Percentiles rank a stretch among this genome's conserved stretches.
Conservation (phyloP, 129 eudicot genomes). For the Chrysanthemum seticuspe region DNA sequence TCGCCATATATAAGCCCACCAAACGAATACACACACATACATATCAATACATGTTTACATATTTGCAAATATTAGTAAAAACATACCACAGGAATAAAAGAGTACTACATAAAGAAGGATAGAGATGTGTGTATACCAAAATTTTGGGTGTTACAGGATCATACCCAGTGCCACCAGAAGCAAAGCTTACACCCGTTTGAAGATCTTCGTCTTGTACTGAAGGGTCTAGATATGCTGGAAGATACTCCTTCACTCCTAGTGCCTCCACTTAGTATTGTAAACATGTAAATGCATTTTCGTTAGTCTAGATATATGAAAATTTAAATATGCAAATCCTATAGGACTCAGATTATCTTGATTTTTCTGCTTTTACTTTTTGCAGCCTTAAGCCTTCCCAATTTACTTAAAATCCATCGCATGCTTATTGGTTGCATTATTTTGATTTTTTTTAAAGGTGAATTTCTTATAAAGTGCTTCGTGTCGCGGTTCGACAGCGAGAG, state of each 20-base stretch:
- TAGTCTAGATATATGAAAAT: no score
- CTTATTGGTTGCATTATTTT: no score
- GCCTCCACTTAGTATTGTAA: constrained; percentile 43
- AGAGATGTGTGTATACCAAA: constrained; percentile 26
- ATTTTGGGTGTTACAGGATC: constrained; percentile 57
- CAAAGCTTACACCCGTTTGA: constrained; percentile 26
- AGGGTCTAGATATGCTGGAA: constrained; percentile 68
- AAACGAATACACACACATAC: not conserved
- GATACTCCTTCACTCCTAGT: constrained; percentile 51
- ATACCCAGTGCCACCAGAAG: constrained; percentile 56
- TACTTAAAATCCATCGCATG: no score
- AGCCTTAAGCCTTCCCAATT: no score
- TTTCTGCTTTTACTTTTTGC: no score
- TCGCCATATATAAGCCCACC: not conserved
- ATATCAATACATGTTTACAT: not conserved
- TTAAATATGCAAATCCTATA: no score
- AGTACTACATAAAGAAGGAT: not conserved
- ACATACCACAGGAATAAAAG: not conserved
- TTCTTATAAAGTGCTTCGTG: no score
- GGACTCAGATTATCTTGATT: no score
- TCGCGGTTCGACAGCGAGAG: no score
- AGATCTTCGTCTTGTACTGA: constrained; percentile 44
- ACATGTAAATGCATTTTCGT: not conserved
- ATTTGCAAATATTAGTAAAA: not conserved
- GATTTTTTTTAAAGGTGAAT: no score